phyloP scores from a whole-genome alignment of 2,329 filamentous ascomycete species.

The Remersonia thermophila region DNA sequence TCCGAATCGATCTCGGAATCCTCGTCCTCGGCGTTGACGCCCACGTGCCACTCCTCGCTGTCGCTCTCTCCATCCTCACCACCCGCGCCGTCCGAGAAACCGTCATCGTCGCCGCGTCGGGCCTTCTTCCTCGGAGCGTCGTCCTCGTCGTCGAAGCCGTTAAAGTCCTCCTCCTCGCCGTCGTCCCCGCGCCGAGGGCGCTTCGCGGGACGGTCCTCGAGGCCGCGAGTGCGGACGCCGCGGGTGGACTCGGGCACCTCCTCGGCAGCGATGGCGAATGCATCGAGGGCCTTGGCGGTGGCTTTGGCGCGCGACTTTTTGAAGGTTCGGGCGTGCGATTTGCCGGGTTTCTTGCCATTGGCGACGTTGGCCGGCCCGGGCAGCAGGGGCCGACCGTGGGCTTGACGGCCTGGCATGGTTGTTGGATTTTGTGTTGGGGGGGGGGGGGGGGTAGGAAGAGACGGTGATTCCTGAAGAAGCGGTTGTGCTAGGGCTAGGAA shows the following conservation, averaged over 20 bases:
- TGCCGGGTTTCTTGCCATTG: constrained; percentile 2
- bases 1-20: constrained; percentile 55
- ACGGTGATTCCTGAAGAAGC: no score
- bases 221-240: constrained; percentile 31
- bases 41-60: constrained; percentile 76
- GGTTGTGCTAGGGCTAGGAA: no score
- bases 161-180: constrained; percentile 30
- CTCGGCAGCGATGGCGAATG: constrained; percentile 44
- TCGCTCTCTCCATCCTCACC: constrained; percentile 48
- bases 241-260: constrained; percentile 31
- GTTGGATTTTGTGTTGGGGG: no score
- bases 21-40: constrained; percentile 46
- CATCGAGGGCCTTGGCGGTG: constrained; percentile 40
- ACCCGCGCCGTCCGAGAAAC: constrained; percentile 30
- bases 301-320: constrained; percentile 38
- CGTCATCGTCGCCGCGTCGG: constrained; percentile 33
- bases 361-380: constrained; percentile 12
- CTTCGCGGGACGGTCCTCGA: constrained; percentile 35
- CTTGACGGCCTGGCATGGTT: constrained; percentile 50
- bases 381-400: constrained; percentile 42
- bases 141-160: constrained; percentile 28
- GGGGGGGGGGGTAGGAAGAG: no score
- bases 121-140: constrained; percentile 50
- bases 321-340: constrained; percentile 16
- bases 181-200: constrained; percentile 28